Base-by-base conservation (phyloP, 495 filamentous ascomycete species). In the Penicillium fimorum region DNA sequence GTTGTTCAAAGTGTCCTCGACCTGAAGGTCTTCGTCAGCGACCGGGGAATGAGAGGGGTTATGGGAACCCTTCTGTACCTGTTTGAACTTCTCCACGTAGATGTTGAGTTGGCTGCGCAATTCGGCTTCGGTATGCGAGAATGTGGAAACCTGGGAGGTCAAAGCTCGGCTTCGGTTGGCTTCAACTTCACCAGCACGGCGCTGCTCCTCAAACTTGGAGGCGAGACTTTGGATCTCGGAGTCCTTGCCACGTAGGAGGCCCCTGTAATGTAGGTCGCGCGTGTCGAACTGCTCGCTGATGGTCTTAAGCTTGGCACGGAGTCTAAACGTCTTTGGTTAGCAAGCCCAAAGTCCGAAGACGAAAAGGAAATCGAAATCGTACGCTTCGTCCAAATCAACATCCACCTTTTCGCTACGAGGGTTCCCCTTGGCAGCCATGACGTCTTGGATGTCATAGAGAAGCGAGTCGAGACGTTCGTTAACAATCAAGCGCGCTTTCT, bases 51-150 rank as follows among this genome's bases (percentile, higher is more conserved):
- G 49, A 48, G 45, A 68, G 50, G 50, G 37, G 25, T 25, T 29
- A 18, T 51, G 22, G 18, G 35, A 52, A 25, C 50, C n/a, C 15
- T 27, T 12, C 68, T 85, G 70, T 85, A 97, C 94, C 89, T 98
- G 94, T 76, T 97, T 97, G 76, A 97, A 98, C 72, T 98, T 98
- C 71, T 98, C 94, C 9, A 97, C 95, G 61, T 98, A 98, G 60
- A 97, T 94, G 71, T 96, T 97, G 60, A 98, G 84, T 68, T 98
- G 94, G 63, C 89, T 95, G 48, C 94, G 79, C 49, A 98, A 79
- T 64, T 98, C 94, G 27, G 87, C 86, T 72, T 98, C 94, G 6
- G 94, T 97, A 70, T 97, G 92, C 12, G 92, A 91, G 70, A 97
- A 97, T 0, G 95, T 96, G 40, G 91, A 89, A 27, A 97, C 95